A percentile compares a stretch with the other conserved stretches of the same genome.
These are phyloP conservation scores for Chlamydomonas asymmetrica DNA, from an alignment of 139 green algal genomes.

Conservation along the genomic window DNA sequence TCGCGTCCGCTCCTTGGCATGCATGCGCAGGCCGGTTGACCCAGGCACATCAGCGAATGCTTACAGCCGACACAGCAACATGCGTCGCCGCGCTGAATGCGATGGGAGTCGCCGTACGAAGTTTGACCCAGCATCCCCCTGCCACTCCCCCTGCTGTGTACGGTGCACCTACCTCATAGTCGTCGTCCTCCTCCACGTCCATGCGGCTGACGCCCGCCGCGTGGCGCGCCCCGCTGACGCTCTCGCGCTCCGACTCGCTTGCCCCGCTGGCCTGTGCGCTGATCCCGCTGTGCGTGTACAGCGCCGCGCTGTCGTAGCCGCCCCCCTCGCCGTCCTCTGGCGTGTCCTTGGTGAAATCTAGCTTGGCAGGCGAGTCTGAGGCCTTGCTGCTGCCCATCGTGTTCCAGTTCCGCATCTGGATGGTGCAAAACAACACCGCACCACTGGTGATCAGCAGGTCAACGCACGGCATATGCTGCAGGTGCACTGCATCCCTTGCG, in stretches of 20 bases:
- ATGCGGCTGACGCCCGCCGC: constrained; percentile 40
- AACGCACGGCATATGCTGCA: not conserved
- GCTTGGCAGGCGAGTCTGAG: constrained; percentile 15
- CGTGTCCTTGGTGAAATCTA: constrained; percentile 54
- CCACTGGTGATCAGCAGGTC: not conserved
- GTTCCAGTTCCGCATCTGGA: constrained; percentile 43
- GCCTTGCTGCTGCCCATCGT: constrained; percentile 14
- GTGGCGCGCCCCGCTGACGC: constrained; percentile 11
- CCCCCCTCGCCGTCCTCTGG: constrained; percentile 27
- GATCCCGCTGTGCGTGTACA: not conserved
- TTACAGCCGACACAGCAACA: too few species aligned
- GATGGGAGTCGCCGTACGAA: too few species aligned
- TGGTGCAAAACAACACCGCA: not conserved
- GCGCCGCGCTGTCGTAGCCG: not conserved
- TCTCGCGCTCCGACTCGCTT: constrained; percentile 5
- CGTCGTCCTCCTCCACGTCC: constrained; percentile 53
- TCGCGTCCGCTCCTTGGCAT: too few species aligned
- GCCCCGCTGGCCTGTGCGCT: not conserved
- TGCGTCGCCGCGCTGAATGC: too few species aligned
- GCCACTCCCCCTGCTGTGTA: too few species aligned
- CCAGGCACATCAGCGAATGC: too few species aligned
- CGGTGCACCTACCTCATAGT: constrained; percentile 37
- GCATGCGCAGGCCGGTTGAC: too few species aligned
- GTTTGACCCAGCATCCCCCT: too few species aligned
- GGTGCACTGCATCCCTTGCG: too few species aligned